Conservation (phyloP, 768 basidiomycete species). For the Suillus luteus region DNA sequence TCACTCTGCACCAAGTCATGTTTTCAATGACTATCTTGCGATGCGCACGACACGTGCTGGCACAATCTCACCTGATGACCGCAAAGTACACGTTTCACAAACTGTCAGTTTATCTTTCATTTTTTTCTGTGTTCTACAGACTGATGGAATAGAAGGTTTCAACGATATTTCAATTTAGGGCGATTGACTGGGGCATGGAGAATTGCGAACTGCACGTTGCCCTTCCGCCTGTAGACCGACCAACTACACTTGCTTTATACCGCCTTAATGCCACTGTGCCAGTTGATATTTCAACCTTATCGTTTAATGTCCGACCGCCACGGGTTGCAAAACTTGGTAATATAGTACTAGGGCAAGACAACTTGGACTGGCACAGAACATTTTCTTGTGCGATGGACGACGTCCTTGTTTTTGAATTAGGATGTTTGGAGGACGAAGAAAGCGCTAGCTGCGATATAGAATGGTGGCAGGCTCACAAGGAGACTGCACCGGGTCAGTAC, state of each 20-base stretch:
- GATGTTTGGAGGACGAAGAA: neutral
- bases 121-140: neutral
- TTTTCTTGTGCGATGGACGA: constrained; percentile 5
- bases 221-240: neutral
- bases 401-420: constrained; percentile 2
- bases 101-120: neutral
- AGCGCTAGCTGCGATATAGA: neutral
- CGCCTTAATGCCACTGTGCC: neutral
- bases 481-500: neutral
- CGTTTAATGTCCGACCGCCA: neutral
- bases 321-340: neutral
- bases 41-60: neutral
- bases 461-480: neutral
- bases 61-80: constrained; percentile 1
- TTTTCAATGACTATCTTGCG: constrained; percentile 5
- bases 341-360: neutral
- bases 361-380: constrained; percentile 1
- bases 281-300: neutral
- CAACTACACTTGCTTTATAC: neutral
- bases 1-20: constrained; percentile 1
- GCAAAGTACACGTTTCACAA: neutral
- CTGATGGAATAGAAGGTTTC: neutral
- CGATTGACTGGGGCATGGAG: constrained; percentile 7
- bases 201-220: neutral
- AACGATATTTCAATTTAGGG: constrained; percentile 2